Evolutionary conservation across 1,284 basidiomycete genomes (phyloP).

Genomic region (Malassezia obtusa): DNA sequence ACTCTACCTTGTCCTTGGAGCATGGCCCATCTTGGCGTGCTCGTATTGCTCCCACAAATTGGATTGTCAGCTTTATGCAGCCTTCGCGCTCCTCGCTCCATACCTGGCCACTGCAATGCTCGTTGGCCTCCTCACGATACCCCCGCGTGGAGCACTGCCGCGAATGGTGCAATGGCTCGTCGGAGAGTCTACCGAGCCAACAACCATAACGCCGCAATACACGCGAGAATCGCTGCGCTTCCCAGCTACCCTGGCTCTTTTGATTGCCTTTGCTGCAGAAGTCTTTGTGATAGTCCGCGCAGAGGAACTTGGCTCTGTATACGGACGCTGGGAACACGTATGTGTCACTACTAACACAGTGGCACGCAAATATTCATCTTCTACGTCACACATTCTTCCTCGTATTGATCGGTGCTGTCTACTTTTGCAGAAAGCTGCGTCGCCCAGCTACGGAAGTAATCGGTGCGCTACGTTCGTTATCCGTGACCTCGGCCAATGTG

Average conservation of each 20-base stretch:
- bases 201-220: neutral
- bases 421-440: neutral
- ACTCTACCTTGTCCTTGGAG: slow-evolving; percentile 15
- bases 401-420: neutral
- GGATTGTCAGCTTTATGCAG: slow-evolving; percentile 6
- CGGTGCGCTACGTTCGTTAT: slow-evolving; percentile 4
- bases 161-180: neutral
- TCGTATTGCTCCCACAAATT: neutral
- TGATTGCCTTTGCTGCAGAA: neutral
- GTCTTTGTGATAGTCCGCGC: neutral
- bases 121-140: slow-evolving; percentile 4
- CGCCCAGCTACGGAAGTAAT: neutral
- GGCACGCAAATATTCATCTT: slow-evolving; percentile 15
- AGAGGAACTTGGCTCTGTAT: neutral
- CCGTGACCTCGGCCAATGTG: neutral
- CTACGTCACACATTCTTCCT: slow-evolving; percentile 7
- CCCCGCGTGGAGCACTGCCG: slow-evolving; percentile 2
- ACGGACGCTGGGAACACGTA: slow-evolving; percentile 12
- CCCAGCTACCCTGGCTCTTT: neutral
- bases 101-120: neutral
- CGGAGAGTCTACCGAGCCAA: no score
- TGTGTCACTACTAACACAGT: slow-evolving; percentile 2
- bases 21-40: slow-evolving; percentile 8
- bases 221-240: slow-evolving; percentile 1
- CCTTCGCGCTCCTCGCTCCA: neutral